Evolutionary conservation across 2,329 filamentous ascomycete genomes (phyloP).

Genomic region (Pyrenophora graminea): DNA sequence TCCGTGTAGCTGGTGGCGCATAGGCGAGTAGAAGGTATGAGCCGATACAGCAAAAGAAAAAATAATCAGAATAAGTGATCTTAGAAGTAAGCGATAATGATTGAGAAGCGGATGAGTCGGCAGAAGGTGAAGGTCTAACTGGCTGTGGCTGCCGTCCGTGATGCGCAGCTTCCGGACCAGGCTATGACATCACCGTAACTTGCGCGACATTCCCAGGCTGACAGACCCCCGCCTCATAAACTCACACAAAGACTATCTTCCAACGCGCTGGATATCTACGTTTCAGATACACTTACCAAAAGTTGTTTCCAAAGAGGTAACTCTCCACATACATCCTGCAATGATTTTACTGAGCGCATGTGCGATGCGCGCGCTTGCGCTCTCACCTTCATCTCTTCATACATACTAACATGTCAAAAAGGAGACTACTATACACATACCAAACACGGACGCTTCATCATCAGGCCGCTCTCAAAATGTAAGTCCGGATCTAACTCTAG

Average conservation of each 20-base stretch:
- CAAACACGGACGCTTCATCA: not conserved
- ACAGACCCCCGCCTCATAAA: constrained; percentile 16
- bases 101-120: constrained; percentile 4
- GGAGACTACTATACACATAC: constrained; percentile 24
- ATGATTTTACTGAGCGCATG: not conserved
- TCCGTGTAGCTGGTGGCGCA: too few species aligned
- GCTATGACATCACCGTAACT: constrained; percentile 29
- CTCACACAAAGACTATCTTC: constrained; percentile 24
- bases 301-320: constrained; percentile 8
- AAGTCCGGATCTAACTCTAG: constrained; percentile 20
- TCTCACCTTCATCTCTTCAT: not conserved
- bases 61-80: not conserved
- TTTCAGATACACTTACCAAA: not conserved
- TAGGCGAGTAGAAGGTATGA: too few species aligned
- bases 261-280: constrained; percentile 1
- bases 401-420: constrained; percentile 30
- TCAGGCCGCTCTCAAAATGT: constrained; percentile 33
- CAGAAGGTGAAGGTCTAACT: constrained; percentile 2
- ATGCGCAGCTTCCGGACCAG: constrained; percentile 21
- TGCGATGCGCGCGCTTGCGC: constrained; percentile 18
- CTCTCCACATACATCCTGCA: not conserved
- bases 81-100: not conserved
- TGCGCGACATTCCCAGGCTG: constrained; percentile 19
- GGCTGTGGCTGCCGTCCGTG: constrained; percentile 2
- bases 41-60: not conserved